These are phyloP conservation scores for Ceriops decandra DNA, from an alignment of 345 rosid species.

Conservation along the genomic window DNA sequence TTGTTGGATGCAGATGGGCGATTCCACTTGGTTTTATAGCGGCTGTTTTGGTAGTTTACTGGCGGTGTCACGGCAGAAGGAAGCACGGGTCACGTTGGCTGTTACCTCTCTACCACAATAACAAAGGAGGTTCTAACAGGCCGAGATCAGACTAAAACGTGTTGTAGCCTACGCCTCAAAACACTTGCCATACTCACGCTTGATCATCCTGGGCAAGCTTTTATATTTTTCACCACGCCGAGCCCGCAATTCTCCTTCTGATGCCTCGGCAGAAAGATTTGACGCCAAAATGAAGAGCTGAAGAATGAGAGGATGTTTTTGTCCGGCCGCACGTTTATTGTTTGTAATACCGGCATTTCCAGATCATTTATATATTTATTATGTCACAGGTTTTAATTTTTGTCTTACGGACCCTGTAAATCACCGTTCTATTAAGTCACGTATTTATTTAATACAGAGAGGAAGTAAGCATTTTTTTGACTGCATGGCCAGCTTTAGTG, in stretches of 20 bases:
- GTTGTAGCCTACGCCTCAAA: background rate
- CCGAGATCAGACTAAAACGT: conserved; percentile 69
- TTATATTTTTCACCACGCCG: conserved; percentile 15
- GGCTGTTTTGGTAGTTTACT: conserved; percentile 58
- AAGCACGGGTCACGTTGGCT: conserved; percentile 69
- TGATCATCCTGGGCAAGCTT: conserved; percentile 28
- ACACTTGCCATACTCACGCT: conserved; percentile 14
- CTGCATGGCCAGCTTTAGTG: too few species aligned
- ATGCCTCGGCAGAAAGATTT: background rate
- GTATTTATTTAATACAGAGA: too few species aligned
- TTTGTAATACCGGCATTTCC: conserved; percentile 9
- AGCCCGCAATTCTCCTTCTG: conserved; percentile 28
- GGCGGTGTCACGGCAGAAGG: conserved; percentile 79
- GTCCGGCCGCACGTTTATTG: background rate
- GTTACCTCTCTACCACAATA: conserved; percentile 67
- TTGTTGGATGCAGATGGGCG: conserved; percentile 68
- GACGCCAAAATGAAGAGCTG: conserved; percentile 11
- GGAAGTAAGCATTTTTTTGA: too few species aligned
- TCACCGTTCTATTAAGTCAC: too few species aligned
- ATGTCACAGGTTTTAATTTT: too few species aligned
- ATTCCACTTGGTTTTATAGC: conserved; percentile 53
- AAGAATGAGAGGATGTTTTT: conserved; percentile 13
- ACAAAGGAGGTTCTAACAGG: conserved; percentile 49
- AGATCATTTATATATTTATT: conserved; percentile 3
- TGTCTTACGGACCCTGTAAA: too few species aligned